phyloP scores from a whole-genome alignment of 352 stramenopile species.

The Phytophthora fragariae region DNA sequence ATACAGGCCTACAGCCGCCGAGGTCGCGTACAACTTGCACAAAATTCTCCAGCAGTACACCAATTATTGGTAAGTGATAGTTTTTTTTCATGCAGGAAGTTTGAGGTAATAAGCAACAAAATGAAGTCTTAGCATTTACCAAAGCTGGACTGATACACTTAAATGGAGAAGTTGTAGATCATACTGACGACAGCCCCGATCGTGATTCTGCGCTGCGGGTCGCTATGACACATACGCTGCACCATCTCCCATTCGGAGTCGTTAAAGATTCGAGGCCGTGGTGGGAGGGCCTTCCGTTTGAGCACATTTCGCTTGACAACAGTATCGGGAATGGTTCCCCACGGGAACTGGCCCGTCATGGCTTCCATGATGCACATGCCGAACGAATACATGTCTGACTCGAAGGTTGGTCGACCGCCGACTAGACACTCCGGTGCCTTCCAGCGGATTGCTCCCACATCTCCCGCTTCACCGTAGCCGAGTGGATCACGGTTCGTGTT shows the following conservation, averaged over 20 bases:
- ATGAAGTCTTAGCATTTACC: not conserved
- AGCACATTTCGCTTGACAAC: not conserved
- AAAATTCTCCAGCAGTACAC: not conserved
- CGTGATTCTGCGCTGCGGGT: not conserved
- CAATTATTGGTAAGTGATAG: not conserved
- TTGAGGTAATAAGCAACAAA: too few species aligned
- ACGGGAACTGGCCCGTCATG: not conserved
- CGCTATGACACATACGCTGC: not conserved
- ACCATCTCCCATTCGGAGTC: not conserved
- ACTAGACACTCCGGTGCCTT: slow-evolving; percentile 24
- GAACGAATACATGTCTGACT: slow-evolving; percentile 30
- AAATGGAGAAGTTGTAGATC: slow-evolving; percentile 1
- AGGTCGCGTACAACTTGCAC: not conserved
- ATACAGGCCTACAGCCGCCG: not conserved
- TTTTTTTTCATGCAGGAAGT: too few species aligned
- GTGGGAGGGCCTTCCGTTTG: not conserved
- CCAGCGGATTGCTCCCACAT: slow-evolving; percentile 11
- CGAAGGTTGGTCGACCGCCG: slow-evolving; percentile 1
- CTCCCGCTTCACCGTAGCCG: not conserved
- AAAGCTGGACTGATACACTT: not conserved
- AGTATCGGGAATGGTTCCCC: not conserved
- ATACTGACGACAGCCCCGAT: not conserved
- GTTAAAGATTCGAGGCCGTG: not conserved
- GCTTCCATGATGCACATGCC: slow-evolving; percentile 23
- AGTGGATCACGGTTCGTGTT: not conserved